Evolutionary conservation across 225 moss, liverwort and hornwort genomes (phyloP), one percentile per base, ranked within the genome.

Genomic region (Marchantia polymorpha): DNA sequence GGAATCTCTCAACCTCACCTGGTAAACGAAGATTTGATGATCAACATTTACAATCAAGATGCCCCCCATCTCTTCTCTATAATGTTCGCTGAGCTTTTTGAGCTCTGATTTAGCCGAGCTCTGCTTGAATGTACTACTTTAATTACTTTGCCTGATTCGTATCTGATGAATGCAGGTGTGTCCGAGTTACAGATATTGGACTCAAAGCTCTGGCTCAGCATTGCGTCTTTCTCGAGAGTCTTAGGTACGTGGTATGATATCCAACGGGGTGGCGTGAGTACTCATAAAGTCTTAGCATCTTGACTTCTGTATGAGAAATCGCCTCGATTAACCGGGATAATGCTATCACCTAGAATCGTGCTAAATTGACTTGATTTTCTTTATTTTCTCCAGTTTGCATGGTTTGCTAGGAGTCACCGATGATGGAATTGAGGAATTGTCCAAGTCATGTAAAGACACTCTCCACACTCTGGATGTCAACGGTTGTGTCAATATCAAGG

Each of bases 371-470:
- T 31, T 14, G 31, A 23, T 23, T 69, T 25, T 29, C 14, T 67
- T 0, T 70, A 20, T 5, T 26, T n/a, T 0, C 31, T 72, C 67
- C 90, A 97, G 97, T 81, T 83, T 95, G 90, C 95, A 99, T 90
- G 97, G 97, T 80, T 87, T 99, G 46, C 86, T 95, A 76, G 95
- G 97, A 75, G 88, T 99, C 79, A 90, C 89, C 74, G 97, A 99
- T 82, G 90, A 83, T 64, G 94, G 93, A 73, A 79, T 99, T 78
- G 90, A 91, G 81, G 86, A 85, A 66, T 79, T 99, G 79, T 84
- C 91, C 25, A 83, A 77, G 46, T 88, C 86, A 72, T 99, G 95
- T 89, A 81, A 88, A 31, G 84, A 74, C 50, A 89, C 92, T 73
- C 89, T 99, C 46, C 90, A 82, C 69, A 91, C 93, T 68, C 77